Conservation (phyloP, 208 protist genomes). For the Crithidia bombi region DNA sequence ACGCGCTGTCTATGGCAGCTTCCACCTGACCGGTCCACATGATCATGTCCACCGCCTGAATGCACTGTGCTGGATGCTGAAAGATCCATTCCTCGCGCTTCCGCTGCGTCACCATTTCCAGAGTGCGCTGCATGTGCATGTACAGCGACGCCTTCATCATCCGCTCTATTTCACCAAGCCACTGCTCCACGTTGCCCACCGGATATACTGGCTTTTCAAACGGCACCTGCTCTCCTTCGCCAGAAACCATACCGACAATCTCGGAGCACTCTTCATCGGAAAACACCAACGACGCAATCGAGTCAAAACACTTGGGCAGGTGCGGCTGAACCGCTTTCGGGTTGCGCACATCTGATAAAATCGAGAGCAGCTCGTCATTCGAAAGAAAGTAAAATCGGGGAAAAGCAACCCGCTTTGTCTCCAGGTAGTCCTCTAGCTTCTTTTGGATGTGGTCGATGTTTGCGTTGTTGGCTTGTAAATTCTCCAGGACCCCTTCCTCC, state of each 20-base stretch:
- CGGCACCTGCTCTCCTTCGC: conserved; percentile 91
- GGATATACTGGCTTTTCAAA: conserved; percentile 90
- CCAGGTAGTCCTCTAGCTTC: conserved; percentile 95
- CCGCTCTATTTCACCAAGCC: conserved; percentile 93
- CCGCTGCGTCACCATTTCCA: conserved; percentile 71
- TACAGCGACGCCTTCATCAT: conserved; percentile 93
- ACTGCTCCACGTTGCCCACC: conserved; percentile 94
- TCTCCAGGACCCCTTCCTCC: conserved; percentile 77
- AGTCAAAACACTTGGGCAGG: conserved; percentile 97
- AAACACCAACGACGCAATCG: conserved; percentile 91
- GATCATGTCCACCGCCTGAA: conserved; percentile 95
- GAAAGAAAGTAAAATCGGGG: conserved; percentile 98
- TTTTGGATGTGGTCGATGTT: conserved; percentile 96
- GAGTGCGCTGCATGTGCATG: conserved; percentile 83
- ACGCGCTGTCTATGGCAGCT: conserved; percentile 61
- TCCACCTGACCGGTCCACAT: conserved; percentile 94
- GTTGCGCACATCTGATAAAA: conserved; percentile 97
- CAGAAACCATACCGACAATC: conserved; percentile 91
- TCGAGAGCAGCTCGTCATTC: conserved; percentile 98
- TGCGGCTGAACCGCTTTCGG: conserved; percentile 96
- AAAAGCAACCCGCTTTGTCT: conserved; percentile 96
- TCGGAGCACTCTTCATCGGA: conserved; percentile 73
- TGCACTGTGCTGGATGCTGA: conserved; percentile 93
- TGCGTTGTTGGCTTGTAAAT: conserved; percentile 82
- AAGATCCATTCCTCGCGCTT: conserved; percentile 93